Percentiles rank a stretch among this genome's conserved stretches.
Conservation (phyloP, 306 rosid species). For the Arachis hypogaea region DNA sequence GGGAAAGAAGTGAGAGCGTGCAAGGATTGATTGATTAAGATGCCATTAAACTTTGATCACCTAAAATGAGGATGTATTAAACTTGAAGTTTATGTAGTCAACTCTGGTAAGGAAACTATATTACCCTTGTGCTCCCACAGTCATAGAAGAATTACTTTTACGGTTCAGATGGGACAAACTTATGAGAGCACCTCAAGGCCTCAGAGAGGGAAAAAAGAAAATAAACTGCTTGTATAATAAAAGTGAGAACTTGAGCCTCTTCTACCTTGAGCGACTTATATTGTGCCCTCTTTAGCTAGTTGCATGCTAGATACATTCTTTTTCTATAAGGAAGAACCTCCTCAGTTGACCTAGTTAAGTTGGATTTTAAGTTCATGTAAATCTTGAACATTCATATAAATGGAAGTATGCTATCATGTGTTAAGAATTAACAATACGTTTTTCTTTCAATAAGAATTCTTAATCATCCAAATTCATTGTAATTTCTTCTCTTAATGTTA, state of each 20-base stretch:
- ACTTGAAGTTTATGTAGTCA: neutral
- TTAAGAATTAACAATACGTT: constrained; percentile 14
- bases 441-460: neutral
- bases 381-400: constrained; percentile 26
- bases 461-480: constrained; percentile 25
- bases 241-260: constrained; percentile 18
- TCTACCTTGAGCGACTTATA: neutral
- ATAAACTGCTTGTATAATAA: neutral
- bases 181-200: neutral
- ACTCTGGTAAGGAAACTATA: neutral
- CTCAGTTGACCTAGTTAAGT: neutral
- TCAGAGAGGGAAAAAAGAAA: neutral
- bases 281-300: neutral
- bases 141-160: neutral
- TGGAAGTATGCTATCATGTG: neutral
- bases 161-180: neutral
- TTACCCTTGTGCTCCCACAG: neutral
- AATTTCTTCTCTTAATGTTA: constrained; percentile 15
- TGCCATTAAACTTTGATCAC: neutral
- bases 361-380: neutral
- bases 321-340: constrained; percentile 8
- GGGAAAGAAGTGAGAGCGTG: neutral
- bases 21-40: neutral
- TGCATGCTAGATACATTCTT: neutral
- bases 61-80: neutral